Conservation (phyloP, 768 basidiomycete genomes). For the Ephemerocybe angulata region DNA sequence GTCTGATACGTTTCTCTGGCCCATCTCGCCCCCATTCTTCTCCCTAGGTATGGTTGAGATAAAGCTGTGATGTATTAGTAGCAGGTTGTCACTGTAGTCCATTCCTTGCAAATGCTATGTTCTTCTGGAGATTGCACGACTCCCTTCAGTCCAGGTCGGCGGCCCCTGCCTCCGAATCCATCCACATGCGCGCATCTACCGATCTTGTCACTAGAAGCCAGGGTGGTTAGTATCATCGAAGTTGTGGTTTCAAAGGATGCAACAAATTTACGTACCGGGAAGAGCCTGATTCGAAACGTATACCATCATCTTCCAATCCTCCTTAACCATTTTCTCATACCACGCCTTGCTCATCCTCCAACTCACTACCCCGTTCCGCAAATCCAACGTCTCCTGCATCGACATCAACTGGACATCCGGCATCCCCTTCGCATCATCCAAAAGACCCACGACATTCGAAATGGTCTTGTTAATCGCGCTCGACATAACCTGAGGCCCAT, state of each 20-base stretch:
- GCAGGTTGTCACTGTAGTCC: too few species aligned
- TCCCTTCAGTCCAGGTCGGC: too few species aligned
- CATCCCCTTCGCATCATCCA: conserved; percentile 4
- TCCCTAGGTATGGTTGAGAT: too few species aligned
- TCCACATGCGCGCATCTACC: conserved; percentile 3
- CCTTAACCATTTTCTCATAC: conserved; percentile 18
- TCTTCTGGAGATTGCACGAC: not conserved
- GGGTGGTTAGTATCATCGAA: not conserved
- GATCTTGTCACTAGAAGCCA: conserved; percentile 1
- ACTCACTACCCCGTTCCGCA: conserved; percentile 8
- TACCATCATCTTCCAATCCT: conserved; percentile 17
- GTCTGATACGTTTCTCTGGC: too few species aligned
- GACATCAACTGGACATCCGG: conserved; percentile 16
- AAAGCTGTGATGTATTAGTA: too few species aligned
- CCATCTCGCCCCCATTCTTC: too few species aligned
- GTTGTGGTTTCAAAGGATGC: not conserved
- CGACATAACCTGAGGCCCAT: conserved; percentile 3
- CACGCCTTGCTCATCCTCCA: conserved; percentile 21
- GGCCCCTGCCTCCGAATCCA: not conserved
- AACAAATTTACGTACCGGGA: conserved; percentile 9
- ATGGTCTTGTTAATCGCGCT: not conserved
- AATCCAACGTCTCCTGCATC: conserved; percentile 13
- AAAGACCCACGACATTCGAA: conserved; percentile 1
- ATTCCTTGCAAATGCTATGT: not conserved
- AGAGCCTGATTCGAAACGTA: conserved; percentile 15